phyloP scores from a whole-genome alignment of 2,329 filamentous ascomycete genomes.

The Fusarium lyarnte region DNA sequence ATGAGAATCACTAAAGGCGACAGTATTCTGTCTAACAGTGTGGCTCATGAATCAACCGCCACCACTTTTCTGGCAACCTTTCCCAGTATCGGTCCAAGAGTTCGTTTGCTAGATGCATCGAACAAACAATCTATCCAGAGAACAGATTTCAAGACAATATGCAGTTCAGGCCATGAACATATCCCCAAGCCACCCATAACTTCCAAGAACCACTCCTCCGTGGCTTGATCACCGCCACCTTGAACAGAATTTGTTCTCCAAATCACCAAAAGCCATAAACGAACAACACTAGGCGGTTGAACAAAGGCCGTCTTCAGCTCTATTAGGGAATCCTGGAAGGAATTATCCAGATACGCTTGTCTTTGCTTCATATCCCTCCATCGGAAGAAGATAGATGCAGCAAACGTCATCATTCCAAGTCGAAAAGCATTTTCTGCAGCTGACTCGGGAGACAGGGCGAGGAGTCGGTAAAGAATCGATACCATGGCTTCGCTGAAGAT shows the following conservation, averaged over 20 bases:
- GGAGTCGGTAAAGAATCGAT: conserved; percentile 22
- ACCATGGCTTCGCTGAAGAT: conserved; percentile 36
- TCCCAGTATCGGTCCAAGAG: neutral
- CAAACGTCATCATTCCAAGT: conserved; percentile 23
- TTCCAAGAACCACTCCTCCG: neutral
- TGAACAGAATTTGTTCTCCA: neutral
- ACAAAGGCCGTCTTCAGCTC: neutral
- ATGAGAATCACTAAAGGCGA: rapidly evolving
- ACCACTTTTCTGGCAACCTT: neutral
- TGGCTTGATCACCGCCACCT: rapidly evolving
- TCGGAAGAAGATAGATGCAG: conserved; percentile 23
- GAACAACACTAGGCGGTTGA: neutral
- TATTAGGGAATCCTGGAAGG: neutral
- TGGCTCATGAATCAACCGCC: no score
- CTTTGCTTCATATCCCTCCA: conserved; percentile 33
- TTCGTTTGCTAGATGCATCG: neutral
- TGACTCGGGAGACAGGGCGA: conserved; percentile 6
- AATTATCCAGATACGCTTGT: conserved; percentile 3
- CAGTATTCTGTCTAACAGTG: no score
- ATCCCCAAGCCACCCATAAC: neutral
- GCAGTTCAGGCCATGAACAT: conserved; percentile 11
- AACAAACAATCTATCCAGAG: conserved; percentile 32
- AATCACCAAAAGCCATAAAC: conserved; percentile 24
- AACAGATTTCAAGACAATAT: conserved; percentile 3
- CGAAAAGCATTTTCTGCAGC: conserved; percentile 11